Evolutionary conservation across 371 early-diverging fungal species (phyloP).

Genomic region (Mucor ambiguus): DNA sequence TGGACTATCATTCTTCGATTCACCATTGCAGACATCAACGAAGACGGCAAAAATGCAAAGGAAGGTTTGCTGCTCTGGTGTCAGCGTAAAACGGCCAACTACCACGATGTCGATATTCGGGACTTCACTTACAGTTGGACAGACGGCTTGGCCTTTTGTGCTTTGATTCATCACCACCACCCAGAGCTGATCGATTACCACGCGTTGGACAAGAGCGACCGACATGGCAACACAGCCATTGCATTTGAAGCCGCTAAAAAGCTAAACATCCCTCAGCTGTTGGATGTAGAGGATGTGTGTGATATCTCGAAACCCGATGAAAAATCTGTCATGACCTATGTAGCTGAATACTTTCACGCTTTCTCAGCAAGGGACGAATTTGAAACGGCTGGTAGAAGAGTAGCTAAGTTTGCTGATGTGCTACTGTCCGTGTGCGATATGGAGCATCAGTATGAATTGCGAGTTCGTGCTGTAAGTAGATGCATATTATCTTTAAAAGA

Average conservation of each 20-base stretch:
- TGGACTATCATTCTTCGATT: slow-evolving; percentile 98
- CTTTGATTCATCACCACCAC: slow-evolving; percentile 33
- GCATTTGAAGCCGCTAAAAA: slow-evolving; percentile 95
- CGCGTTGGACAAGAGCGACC: slow-evolving; percentile 92
- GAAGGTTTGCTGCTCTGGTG: slow-evolving; percentile 96
- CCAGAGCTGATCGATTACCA: slow-evolving; percentile 98
- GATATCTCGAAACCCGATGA: slow-evolving; percentile 97
- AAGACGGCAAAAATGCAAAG: slow-evolving; percentile 92
- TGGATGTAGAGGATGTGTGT: slow-evolving; percentile 96
- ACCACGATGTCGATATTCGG: slow-evolving; percentile 80
- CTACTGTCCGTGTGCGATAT: slow-evolving; percentile 86
- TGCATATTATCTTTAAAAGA: background rate
- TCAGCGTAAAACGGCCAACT: slow-evolving; percentile 91
- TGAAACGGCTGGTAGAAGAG: slow-evolving; percentile 89
- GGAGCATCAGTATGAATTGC: slow-evolving; percentile 88
- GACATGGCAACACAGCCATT: slow-evolving; percentile 87
- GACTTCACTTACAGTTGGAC: slow-evolving; percentile 93
- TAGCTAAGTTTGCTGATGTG: slow-evolving; percentile 89
- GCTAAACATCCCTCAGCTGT: slow-evolving; percentile 87
- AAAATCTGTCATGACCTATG: slow-evolving; percentile 97
- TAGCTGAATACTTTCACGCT: slow-evolving; percentile 98
- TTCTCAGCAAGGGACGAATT: slow-evolving; percentile 88
- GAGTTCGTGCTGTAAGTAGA: slow-evolving; percentile 58
- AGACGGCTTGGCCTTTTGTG: slow-evolving; percentile 92
- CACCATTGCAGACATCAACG: slow-evolving; percentile 91